Evolutionary conservation across 2,329 filamentous ascomycete species (phyloP), one percentile per base, ranked within the genome.

Genomic region (Raffaelea albimanens): DNA sequence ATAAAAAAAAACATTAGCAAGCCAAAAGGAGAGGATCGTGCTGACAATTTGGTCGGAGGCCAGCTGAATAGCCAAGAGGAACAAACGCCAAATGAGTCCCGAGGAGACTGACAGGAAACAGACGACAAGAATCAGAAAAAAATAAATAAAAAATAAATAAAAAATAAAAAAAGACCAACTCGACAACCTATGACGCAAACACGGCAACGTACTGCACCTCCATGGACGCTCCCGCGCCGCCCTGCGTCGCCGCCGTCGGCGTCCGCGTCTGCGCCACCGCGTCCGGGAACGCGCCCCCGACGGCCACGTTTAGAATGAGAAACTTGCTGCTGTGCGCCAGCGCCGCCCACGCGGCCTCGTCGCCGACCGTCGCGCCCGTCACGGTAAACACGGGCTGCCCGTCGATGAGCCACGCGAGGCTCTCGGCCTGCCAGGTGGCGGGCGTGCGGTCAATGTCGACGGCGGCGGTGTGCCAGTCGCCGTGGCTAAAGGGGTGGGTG

Each of bases 271-370:
- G 45, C 21, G 62, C 60, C 14, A 65, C 50, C 5, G 55, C 63
- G 45, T 66, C 54, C 1, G 67, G 64, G 40, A 69, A 64, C 19
- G 57, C 61, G 22, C 75, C 75, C 10, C 75, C 75, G 25, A 79
- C 69, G 41, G 76, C 75, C 5, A 79, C 63, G 50, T 80, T 78
- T 45, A 80, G 58, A 46, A 79, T 69, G 44, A 78, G 57, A 53
- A 68, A 76, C 56, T 75, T 55, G 2, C 74, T 69, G 46, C 63
- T 69, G 52, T 76, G 69, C 19, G 71, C 71, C 18, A 79, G 58
- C 3, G 66, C 63, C 3, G 59, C 65, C 75, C 75, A 80, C n/a
- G 70, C 62, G 2, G 57, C 59, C 48, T 66, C 58, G 49, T 75
- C 66, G 36, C 62, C 65, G 49, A 79, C 65, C 21, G 67, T 59